Conservation (phyloP, 2,329 filamentous ascomycete genomes). For the Paracorniculantispora psalliotae region DNA sequence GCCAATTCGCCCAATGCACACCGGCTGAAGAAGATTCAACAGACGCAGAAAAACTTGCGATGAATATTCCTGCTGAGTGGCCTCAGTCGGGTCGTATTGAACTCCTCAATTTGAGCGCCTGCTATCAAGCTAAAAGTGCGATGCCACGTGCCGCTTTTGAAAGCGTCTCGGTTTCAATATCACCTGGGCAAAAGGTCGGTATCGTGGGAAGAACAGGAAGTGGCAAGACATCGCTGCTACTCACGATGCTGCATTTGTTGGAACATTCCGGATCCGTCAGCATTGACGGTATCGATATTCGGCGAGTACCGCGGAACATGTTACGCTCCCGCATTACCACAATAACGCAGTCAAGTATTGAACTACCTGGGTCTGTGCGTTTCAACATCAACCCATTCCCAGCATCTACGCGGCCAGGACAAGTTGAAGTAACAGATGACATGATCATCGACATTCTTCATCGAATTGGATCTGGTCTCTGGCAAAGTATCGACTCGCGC, state of each 20-base stretch:
- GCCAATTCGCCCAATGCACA: neutral
- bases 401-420: neutral
- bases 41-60: neutral
- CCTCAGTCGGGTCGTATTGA: no score
- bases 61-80: no score
- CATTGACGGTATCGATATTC: neutral
- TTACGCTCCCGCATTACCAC: neutral
- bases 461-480: conserved; percentile 7
- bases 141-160: no score
- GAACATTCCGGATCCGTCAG: neutral
- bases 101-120: no score
- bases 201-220: neutral
- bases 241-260: neutral
- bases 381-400: neutral
- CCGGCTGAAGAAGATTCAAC: neutral
- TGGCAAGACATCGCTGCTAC: neutral
- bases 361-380: neutral
- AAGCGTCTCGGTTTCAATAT: neutral
- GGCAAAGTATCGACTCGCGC: neutral
- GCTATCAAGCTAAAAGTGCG: no score
- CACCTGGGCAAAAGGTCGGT: neutral
- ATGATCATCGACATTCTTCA: conserved; percentile 6
- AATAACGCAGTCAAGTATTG: neutral
- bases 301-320: neutral
- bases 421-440: neutral